phyloP scores from a whole-genome alignment of 139 green algal species.

The Chlorokybus atmophyticus region DNA sequence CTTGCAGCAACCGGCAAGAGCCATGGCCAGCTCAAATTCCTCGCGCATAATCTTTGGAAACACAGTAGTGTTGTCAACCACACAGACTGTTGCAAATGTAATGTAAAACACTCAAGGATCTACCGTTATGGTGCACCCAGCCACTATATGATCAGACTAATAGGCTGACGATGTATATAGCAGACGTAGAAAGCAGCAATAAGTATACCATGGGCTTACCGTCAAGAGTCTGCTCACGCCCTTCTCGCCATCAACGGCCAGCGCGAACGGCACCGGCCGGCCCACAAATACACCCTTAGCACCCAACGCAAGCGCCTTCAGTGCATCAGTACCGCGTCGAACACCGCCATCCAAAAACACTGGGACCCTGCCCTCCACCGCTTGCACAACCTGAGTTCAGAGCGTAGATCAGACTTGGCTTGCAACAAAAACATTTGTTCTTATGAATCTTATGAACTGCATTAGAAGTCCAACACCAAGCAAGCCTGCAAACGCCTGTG shows the following conservation, averaged over 20 bases:
- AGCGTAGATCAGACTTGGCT: too few species aligned
- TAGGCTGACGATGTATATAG: too few species aligned
- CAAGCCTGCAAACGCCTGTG: too few species aligned
- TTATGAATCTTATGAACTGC: neutral
- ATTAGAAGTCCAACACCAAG: too few species aligned
- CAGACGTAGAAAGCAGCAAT: too few species aligned
- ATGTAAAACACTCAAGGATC: too few species aligned
- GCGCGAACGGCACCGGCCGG: conserved; percentile 73
- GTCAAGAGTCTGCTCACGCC: conserved; percentile 42
- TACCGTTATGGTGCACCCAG: too few species aligned
- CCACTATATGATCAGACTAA: too few species aligned
- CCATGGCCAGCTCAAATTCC: conserved; percentile 30
- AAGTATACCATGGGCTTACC: too few species aligned
- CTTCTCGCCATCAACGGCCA: conserved; percentile 57
- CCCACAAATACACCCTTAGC: conserved; percentile 74
- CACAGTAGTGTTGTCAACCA: too few species aligned
- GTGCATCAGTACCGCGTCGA: conserved; percentile 70
- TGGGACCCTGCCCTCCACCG: conserved; percentile 50
- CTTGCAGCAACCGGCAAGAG: conserved; percentile 14
- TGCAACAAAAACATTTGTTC: neutral
- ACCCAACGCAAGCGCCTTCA: conserved; percentile 85
- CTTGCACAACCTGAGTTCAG: conserved; percentile 36
- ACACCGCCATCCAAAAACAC: conserved; percentile 79
- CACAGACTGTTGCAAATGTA: too few species aligned
- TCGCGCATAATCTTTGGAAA: conserved; percentile 25